Percentiles rank a stretch among this genome's conserved stretches.
Conservation (phyloP, 495 filamentous ascomycete genomes). For the Parachaetomium inaequale region DNA sequence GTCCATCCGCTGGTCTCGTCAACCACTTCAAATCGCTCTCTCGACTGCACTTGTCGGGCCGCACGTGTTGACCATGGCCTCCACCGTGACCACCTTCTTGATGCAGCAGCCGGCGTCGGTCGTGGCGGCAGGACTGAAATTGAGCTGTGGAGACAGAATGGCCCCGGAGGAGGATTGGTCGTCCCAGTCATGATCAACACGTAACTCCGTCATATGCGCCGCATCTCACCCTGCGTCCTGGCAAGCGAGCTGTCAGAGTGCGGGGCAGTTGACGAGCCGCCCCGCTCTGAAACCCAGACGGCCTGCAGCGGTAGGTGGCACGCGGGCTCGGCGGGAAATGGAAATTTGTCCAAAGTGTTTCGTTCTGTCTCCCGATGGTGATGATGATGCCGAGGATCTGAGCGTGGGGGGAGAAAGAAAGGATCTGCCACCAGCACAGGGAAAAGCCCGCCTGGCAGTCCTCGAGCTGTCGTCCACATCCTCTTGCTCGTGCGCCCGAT, state of each 20-base stretch:
- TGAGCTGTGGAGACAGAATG: conserved; percentile 2
- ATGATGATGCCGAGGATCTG: not conserved
- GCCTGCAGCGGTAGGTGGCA: not conserved
- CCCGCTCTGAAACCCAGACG: conserved; percentile 7
- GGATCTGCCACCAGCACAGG: too few species aligned
- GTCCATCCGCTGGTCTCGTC: too few species aligned
- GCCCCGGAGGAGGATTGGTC: not conserved
- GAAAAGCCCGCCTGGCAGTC: too few species aligned
- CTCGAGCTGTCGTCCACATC: not conserved
- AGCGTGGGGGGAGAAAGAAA: not conserved
- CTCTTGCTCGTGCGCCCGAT: not conserved
- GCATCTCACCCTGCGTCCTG: conserved; percentile 5
- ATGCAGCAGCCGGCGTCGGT: not conserved
- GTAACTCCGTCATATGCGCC: conserved; percentile 15
- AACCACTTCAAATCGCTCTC: too few species aligned
- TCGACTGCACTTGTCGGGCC: not conserved
- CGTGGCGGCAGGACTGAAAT: not conserved
- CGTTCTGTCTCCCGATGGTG: not conserved
- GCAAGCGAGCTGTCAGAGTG: conserved; percentile 12
- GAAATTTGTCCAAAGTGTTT: not conserved
- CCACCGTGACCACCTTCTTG: conserved; percentile 2
- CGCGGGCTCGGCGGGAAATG: not conserved
- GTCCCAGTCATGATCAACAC: conserved; percentile 20
- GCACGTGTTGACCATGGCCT: not conserved
- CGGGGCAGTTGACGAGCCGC: conserved; percentile 8